These are phyloP conservation scores for Fragilaria crotonensis DNA, from an alignment of 108 stramenopile species.

Conservation along the genomic window DNA sequence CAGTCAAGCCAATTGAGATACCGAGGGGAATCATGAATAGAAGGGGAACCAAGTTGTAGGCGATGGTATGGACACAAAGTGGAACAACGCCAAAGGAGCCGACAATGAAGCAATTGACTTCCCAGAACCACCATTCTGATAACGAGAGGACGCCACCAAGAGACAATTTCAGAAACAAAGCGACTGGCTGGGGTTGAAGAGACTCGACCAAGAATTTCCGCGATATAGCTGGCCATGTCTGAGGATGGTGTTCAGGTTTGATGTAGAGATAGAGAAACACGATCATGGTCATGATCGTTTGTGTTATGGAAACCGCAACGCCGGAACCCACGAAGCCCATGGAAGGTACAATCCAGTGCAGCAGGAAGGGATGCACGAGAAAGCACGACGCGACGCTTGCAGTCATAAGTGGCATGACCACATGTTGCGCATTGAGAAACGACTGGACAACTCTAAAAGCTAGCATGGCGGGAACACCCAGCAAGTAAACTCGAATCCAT, in stretches of 20 bases:
- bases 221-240: conserved; percentile 31
- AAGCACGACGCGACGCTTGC: conserved; percentile 16
- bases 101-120: conserved; percentile 33
- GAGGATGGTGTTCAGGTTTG: conserved; percentile 13
- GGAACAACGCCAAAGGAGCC: conserved; percentile 36
- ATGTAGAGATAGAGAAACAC: conserved; percentile 16
- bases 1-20: conserved; percentile 36
- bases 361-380: conserved; percentile 31
- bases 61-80: conserved; percentile 32
- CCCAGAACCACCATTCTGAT: conserved; percentile 56
- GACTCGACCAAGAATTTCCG: conserved; percentile 1
- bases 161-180: conserved; percentile 25
- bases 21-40: conserved; percentile 46
- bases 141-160: conserved; percentile 42
- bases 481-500: conserved; percentile 39
- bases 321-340: conserved; percentile 35
- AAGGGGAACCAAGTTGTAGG: conserved; percentile 43
- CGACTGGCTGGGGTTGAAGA: conserved; percentile 11
- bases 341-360: conserved; percentile 14
- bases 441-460: conserved; percentile 34
- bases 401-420: conserved; percentile 26
- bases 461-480: conserved; percentile 32
- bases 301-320: conserved; percentile 29
- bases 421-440: conserved; percentile 30
- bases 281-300: conserved; percentile 20